Evolutionary conservation across 768 basidiomycete genomes (phyloP), one percentile per base, ranked within the genome.

Genomic region (Mycena polygramma): DNA sequence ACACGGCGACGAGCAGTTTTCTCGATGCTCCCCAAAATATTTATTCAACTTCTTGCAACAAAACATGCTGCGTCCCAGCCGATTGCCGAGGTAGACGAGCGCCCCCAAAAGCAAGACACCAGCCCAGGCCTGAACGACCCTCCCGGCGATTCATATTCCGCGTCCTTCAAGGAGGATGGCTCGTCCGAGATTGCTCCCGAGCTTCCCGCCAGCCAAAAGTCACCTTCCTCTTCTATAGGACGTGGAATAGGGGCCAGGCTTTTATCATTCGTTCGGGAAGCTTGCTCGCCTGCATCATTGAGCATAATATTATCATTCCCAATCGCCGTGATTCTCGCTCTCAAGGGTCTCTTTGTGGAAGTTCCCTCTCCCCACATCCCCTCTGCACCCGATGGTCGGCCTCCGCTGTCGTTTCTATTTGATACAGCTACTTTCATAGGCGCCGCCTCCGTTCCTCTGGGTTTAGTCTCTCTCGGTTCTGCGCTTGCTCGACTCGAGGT

Each of bases 381-480:
- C 3, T 57, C 80, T 35, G 88, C 89, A 0, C 92, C 92, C 0
- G 91, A 93, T 72, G 91, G 91, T 0, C 83, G 86, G 68, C 91
- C 91, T 2, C 91, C 91, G 0, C 86, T 93, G 17, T 84, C 88
- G 0, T 86, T 93, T 69, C 54, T 92, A 35, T 75, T 90, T 64
- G 88, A 91, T 66, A 86, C 88, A 0, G 79, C 87, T 0, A 78
- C 79, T 0, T 92, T 92, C 69, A 82, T 91, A 45, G 90, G 91
- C 0, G 85, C 77, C 2, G 91, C 90, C 2, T 2, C 88, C 7
- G 87, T 93, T 1, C 92, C 92, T 0, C 73, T 92, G 0, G 90
- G 90, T 1, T 75, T 93, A 14, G 83, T 90, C 20, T 88, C 85
- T 9, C 81, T 93, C 6, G 92, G 92, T 0, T 88, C 88, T 7